These are phyloP conservation scores for Eucalyptus marginata DNA, from an alignment of 345 rosid species.

Conservation along the genomic window DNA sequence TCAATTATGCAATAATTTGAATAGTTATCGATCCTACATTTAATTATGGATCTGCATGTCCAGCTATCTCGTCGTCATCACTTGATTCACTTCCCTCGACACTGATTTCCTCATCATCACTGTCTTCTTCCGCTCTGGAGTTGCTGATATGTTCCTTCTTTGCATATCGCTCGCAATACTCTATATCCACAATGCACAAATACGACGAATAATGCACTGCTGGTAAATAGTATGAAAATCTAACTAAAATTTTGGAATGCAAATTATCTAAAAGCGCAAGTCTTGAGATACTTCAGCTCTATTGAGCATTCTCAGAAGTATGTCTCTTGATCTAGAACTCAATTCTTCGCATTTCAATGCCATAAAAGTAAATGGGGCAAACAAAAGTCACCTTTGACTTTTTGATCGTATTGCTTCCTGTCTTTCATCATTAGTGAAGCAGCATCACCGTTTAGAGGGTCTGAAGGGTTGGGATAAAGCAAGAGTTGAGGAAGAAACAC, in stretches of 20 bases:
- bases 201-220: background rate
- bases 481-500: slow-evolving; percentile 63
- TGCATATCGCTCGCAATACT: slow-evolving; percentile 50
- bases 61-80: slow-evolving; percentile 51
- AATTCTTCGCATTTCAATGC: background rate
- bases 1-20: background rate
- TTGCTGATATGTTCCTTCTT: slow-evolving; percentile 32
- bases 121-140: slow-evolving; percentile 18
- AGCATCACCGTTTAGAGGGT: slow-evolving; percentile 64
- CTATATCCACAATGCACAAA: slow-evolving; percentile 8
- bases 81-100: slow-evolving; percentile 32
- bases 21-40: background rate
- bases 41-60: slow-evolving; percentile 42
- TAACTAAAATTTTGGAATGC: background rate
- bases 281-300: background rate
- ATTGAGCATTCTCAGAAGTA: background rate
- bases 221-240: background rate
- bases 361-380: background rate
- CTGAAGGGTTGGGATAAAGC: slow-evolving; percentile 64
- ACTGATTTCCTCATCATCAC: slow-evolving; percentile 26
- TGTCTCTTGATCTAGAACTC: background rate
- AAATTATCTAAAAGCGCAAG: background rate
- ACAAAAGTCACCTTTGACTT: slow-evolving; percentile 45
- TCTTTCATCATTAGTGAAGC: slow-evolving; percentile 72
- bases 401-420: slow-evolving; percentile 44